Percentiles rank a stretch among this genome's conserved stretches.
Conservation (phyloP, 2,329 filamentous ascomycete genomes). For the Herpotrichia juniperi region DNA sequence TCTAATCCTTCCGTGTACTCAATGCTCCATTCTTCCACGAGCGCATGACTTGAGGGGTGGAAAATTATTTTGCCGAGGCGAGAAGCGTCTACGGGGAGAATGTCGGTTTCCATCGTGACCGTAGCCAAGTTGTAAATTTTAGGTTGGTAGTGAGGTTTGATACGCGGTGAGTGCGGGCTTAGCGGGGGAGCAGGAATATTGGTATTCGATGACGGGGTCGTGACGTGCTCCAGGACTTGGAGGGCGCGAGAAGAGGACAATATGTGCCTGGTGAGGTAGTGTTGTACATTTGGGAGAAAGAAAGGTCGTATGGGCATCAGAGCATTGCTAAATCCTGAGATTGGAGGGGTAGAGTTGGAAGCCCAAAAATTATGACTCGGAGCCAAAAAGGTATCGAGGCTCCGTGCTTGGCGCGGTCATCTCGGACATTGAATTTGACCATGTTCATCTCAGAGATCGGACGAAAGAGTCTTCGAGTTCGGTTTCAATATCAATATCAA, state of each 20-base stretch:
- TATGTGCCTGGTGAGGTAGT: conserved; percentile 19
- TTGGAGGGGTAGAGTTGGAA: conserved; percentile 18
- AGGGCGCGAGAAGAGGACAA: conserved; percentile 14
- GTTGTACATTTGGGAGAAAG: conserved; percentile 45
- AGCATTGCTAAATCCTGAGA: conserved; percentile 21
- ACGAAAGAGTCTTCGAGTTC: too few relatives aligned
- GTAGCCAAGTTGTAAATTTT: background rate
- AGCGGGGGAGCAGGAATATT: conserved; percentile 29
- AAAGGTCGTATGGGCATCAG: conserved; percentile 37
- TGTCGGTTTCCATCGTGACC: conserved; percentile 41
- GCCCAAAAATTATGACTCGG: conserved; percentile 33
- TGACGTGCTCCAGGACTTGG: conserved; percentile 34
- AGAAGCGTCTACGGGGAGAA: conserved; percentile 48
- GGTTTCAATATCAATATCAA: too few relatives aligned
- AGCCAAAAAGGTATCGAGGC: too few relatives aligned
- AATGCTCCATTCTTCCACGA: conserved; percentile 45
- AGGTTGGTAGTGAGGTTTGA: background rate
- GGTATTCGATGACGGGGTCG: conserved; percentile 14
- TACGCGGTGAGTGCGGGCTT: conserved; percentile 14
- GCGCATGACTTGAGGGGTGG: conserved; percentile 29
- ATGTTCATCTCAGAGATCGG: too few relatives aligned
- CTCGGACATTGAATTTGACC: too few relatives aligned
- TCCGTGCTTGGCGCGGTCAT: too few relatives aligned
- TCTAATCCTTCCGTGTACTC: conserved; percentile 49
- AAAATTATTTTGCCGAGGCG: conserved; percentile 47